Base-by-base conservation (phyloP, 768 basidiomycete genomes). In the Xerocomellus amylosporus region DNA sequence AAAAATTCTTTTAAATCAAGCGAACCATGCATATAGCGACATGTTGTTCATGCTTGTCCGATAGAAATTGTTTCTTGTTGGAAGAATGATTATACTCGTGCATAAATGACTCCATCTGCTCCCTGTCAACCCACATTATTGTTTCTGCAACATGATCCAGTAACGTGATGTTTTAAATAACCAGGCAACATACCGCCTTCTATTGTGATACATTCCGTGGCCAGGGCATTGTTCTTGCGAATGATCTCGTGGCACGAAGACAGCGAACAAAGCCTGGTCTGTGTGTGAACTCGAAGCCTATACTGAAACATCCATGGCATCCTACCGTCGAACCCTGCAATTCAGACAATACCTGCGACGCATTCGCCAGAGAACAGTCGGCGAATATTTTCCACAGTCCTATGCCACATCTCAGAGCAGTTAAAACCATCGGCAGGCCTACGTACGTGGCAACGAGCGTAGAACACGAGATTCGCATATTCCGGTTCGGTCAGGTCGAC, bases 401-500 rank as follows among this genome's bases (percentile, higher is more conserved):
- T 63, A 20, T n/a, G 12, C 9, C 12, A 53, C 13, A 15, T 22
- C 2, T 54, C 28, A 53, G 41, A 39, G 12, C 1, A 2, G 24
- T 10, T 30, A 30, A 10, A 30, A 10, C 30, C 10, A 30, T 10
- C 30, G 9, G 30, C 30, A 30, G 9, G 30, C 30, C 3, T 39
- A 47, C 54, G 24, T 37, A 54, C 60, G 28, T 58, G 49, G 43
- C 55, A 81, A 8, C 49, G 49, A 9, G 52, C 30, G 15, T 31
- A 54, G 17, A 82, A 30, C 30, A 30, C 30, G 10, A 30, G 72
- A 52, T 68, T 75, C 15, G 75, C 74, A 51, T 75, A 81, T 49
- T 76, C 70, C 1, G 72, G 72, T 52, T 81, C 79, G 17, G 60
- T 68, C 51, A 81, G 59, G 59, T 81, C 79, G 7, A 51, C 38